Percentiles rank a stretch among this genome's conserved stretches.
Conservation (phyloP, 2,329 filamentous ascomycete genomes). For the Aspergillus neotritici region DNA sequence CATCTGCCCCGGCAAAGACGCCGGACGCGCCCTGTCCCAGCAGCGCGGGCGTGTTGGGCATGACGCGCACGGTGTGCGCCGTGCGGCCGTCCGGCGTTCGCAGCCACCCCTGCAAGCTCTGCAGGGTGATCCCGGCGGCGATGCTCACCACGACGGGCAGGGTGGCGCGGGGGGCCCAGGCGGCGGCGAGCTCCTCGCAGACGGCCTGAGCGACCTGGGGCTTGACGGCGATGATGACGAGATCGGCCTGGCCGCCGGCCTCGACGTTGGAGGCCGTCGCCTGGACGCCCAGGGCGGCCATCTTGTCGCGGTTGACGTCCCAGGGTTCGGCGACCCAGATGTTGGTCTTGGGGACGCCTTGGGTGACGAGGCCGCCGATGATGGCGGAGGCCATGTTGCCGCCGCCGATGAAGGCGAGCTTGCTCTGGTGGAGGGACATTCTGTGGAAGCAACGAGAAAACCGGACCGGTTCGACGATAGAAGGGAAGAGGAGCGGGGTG, state of each 20-base stretch:
- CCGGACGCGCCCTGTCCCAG: slow-evolving; percentile 31
- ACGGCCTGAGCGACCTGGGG: slow-evolving; percentile 30
- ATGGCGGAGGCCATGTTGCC: slow-evolving; percentile 36
- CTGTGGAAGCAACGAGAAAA: no score
- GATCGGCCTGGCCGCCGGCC: slow-evolving; percentile 23
- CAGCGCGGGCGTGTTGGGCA: slow-evolving; percentile 33
- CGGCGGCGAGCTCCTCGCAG: slow-evolving; percentile 27
- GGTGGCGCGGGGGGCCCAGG: slow-evolving; percentile 19
- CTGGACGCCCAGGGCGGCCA: slow-evolving; percentile 24
- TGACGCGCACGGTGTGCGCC: slow-evolving; percentile 30
- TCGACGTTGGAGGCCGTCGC: slow-evolving; percentile 28
- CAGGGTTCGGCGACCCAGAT: slow-evolving; percentile 33
- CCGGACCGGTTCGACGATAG: no score
- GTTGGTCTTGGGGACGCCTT: slow-evolving; percentile 25
- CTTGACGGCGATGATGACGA: slow-evolving; percentile 32
- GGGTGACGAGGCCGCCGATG: slow-evolving; percentile 27
- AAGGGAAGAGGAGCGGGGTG: no score
- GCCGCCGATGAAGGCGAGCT: slow-evolving; percentile 33
- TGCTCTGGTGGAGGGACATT: slow-evolving; percentile 26
- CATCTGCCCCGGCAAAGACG: slow-evolving; percentile 22
- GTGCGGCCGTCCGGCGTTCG: slow-evolving; percentile 19
- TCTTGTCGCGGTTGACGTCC: slow-evolving; percentile 32
- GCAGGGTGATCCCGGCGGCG: slow-evolving; percentile 30
- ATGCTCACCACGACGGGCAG: slow-evolving; percentile 31
- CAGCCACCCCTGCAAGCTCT: slow-evolving; percentile 27